phyloP scores from a whole-genome alignment of 2,329 filamentous ascomycete species.

The Pyrenochaeta sp. region DNA sequence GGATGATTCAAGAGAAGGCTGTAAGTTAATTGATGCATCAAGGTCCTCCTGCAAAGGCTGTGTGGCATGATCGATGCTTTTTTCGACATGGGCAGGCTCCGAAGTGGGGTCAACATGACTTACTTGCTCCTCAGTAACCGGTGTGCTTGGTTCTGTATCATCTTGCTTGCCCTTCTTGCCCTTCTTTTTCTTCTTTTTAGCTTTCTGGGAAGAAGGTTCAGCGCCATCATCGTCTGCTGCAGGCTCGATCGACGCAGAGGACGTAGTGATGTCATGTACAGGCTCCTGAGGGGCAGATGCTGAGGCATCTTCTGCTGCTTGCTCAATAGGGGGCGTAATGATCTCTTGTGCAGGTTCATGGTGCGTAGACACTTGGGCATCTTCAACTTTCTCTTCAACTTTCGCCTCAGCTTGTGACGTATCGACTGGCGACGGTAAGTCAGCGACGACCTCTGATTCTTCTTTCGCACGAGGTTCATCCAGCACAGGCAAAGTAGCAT shows the following conservation, averaged over 20 bases:
- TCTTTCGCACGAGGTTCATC: not conserved
- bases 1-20: not conserved
- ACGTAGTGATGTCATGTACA: constrained; percentile 6
- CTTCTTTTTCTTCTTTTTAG: constrained; percentile 36
- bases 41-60: not conserved
- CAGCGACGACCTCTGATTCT: not conserved
- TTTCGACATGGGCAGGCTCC: constrained; percentile 6
- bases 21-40: not conserved
- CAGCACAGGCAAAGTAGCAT: constrained; percentile 1
- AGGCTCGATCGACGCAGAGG: constrained; percentile 3
- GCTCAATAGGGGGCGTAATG: not conserved
- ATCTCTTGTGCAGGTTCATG: constrained; percentile 8
- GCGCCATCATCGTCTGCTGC: constrained; percentile 9
- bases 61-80: constrained; percentile 1
- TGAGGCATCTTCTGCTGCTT: not conserved
- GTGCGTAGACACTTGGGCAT: not conserved
- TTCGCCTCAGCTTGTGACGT: not conserved
- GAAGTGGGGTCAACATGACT: constrained; percentile 6
- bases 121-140: constrained; percentile 9
- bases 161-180: constrained; percentile 28
- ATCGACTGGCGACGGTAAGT: constrained; percentile 4
- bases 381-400: no score
- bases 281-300: not conserved
- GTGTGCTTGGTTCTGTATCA: constrained; percentile 17
- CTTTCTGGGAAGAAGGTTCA: constrained; percentile 23